Evolutionary conservation across 768 basidiomycete genomes (phyloP), one percentile per base, ranked within the genome.

Genomic region (Termitomyces sp.): DNA sequence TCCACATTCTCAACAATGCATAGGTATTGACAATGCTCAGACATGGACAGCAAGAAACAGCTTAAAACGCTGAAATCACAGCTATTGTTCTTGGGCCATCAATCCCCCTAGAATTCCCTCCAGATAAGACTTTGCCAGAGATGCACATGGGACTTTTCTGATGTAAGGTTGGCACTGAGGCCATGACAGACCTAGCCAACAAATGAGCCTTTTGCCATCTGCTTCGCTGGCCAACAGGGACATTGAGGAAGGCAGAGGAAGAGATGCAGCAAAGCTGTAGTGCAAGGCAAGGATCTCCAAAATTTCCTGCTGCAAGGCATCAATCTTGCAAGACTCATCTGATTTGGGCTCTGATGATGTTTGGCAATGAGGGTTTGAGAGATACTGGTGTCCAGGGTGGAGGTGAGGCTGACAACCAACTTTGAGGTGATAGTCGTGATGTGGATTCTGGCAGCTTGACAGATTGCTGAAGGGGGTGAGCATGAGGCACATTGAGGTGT

Each of bases 241-340:
- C 11, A 24, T n/a, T 8, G 35, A 55, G 40, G n/a, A 20, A 50
- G 54, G 48, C 22, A 55, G 22, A 35, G 46, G 24, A 4, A 38
- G 22, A 57, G 56, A 36, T 33, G 12, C 12, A 1, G 16, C 63
- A 24, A 50, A 65, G 46, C 39, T 55, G 5, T 22, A 62, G 48
- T 16, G 55, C n/a, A 55, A 38, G 36, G 7, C 52, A 22, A 35
- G 57, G 42, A 63, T 53, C 11, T 57, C 22, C 0, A 49, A 8
- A 15, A 38, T 44, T 33, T 46, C 49, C 36, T 32, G 48, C 11
- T 54, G 33, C 38, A 39, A 39, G 55, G 44, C 28, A 20, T 52
- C 20, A 57, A 38, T 7, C 57, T 54, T 44, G 35, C 40, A 11
- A 18, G 2, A 9, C 24, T n/a, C n/a, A n/a, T 39, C 22, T 46